Conservation (phyloP, 2,329 filamentous ascomycete genomes). For the Cladosporium sp. region DNA sequence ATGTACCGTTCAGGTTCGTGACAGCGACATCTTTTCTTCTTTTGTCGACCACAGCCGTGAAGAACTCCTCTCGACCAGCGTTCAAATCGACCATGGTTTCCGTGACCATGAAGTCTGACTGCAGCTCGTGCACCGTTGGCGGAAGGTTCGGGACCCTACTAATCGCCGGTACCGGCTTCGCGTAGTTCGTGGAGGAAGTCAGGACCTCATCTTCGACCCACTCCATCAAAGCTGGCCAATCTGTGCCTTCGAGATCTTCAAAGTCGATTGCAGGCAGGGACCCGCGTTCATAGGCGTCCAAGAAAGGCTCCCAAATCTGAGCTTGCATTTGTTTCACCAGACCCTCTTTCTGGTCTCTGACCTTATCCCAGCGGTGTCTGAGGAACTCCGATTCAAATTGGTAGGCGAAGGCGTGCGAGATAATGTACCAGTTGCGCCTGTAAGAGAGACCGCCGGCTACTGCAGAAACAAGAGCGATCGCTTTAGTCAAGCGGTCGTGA, state of each 20-base stretch:
- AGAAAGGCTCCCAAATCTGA: conserved; percentile 60
- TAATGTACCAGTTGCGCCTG: conserved; percentile 35
- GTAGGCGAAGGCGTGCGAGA: conserved; percentile 36
- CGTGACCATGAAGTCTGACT: conserved; percentile 14
- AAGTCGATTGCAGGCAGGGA: conserved; percentile 59
- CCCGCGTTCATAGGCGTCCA: conserved; percentile 58
- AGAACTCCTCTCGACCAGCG: conserved; percentile 15
- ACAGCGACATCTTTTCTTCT: conserved; percentile 17
- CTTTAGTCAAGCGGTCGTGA: conserved; percentile 26
- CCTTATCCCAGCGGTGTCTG: conserved; percentile 33
- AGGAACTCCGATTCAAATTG: conserved; percentile 32
- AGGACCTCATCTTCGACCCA: conserved; percentile 54
- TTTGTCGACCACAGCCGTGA: conserved; percentile 16
- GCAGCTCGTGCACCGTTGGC: conserved; percentile 7
- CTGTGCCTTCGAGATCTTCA: conserved; percentile 56
- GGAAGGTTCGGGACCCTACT: conserved; percentile 4
- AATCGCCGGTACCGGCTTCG: conserved; percentile 11
- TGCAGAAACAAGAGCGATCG: conserved; percentile 27
- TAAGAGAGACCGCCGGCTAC: conserved; percentile 33
- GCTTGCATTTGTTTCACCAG: conserved; percentile 47
- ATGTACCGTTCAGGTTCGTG: conserved; percentile 14
- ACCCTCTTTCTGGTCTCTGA: conserved; percentile 17
- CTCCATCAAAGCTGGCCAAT: conserved; percentile 60
- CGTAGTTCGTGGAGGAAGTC: conserved; percentile 3
- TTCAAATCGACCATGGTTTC: conserved; percentile 12